A percentile compares a stretch with the other conserved stretches of the same genome.
Evolutionary conservation across 164 flowering plant species (phyloP).

Genomic region (Brasenia schreberi): DNA sequence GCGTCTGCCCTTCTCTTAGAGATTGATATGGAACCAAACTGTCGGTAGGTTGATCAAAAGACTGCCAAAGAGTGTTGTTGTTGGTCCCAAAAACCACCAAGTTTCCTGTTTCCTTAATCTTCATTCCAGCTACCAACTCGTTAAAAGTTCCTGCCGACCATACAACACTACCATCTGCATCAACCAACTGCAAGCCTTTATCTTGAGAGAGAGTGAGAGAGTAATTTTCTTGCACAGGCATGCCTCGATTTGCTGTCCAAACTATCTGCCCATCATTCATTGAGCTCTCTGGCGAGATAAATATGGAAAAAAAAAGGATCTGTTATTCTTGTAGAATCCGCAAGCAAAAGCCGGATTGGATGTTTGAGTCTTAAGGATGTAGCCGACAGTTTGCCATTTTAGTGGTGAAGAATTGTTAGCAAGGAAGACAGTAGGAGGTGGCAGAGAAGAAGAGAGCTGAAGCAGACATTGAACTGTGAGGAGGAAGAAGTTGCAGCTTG

Average conservation of each 20-base stretch:
- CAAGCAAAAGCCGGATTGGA: conserved; percentile 2
- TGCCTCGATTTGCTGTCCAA: conserved; percentile 16
- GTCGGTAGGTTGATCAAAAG: conserved; percentile 22
- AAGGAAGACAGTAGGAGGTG: too few species aligned
- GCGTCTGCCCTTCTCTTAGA: conserved; percentile 10
- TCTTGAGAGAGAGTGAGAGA: conserved; percentile 11
- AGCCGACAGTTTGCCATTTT: too few species aligned
- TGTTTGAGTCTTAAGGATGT: neutral
- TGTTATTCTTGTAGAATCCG: conserved; percentile 4
- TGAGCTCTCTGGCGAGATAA: neutral
- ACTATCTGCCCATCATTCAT: neutral
- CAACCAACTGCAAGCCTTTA: conserved; percentile 16
- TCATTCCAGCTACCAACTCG: conserved; percentile 14
- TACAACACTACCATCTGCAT: conserved; percentile 15
- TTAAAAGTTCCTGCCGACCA: conserved; percentile 24
- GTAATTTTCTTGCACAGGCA: conserved; percentile 12
- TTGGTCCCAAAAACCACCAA: conserved; percentile 4
- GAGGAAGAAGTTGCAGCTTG: too few species aligned
- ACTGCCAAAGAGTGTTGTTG: conserved; percentile 11
- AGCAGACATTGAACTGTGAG: too few species aligned
- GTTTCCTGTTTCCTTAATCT: conserved; percentile 12
- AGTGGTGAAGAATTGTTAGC: too few species aligned
- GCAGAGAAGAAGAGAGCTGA: too few species aligned
- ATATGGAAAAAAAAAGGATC: conserved; percentile 2
- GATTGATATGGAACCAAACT: conserved; percentile 12